A percentile compares a stretch with the other conserved stretches of the same genome.
phyloP scores from a whole-genome alignment of 768 basidiomycete genomes.

The Phanerodontia chrysosporium region DNA sequence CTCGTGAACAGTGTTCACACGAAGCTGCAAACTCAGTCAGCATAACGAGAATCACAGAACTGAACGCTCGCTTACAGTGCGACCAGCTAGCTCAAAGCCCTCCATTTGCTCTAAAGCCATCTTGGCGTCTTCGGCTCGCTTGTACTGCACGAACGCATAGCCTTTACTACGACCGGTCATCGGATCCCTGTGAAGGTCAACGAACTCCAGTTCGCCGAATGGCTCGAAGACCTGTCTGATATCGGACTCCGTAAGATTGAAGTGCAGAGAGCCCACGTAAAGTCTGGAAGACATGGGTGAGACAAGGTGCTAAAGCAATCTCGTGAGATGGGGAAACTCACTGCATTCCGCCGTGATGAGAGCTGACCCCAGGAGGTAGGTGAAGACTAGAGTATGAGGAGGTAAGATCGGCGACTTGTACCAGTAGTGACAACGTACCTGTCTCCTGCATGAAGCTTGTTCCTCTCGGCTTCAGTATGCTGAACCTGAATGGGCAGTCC shows the following conservation, averaged over 20 bases:
- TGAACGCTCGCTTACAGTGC: slow-evolving; percentile 54
- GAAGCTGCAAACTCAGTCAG: slow-evolving; percentile 37
- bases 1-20: slow-evolving; percentile 90
- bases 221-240: slow-evolving; percentile 99
- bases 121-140: slow-evolving; percentile 87
- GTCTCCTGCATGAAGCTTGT: slow-evolving; percentile 83
- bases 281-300: slow-evolving; percentile 47
- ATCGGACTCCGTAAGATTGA: slow-evolving; percentile 95
- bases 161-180: slow-evolving; percentile 96
- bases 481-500: slow-evolving; percentile 96
- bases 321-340: slow-evolving; percentile 36
- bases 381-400: slow-evolving; percentile 51
- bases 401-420: background rate
- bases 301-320: slow-evolving; percentile 18
- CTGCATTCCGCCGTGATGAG: slow-evolving; percentile 80
- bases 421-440: slow-evolving; percentile 48
- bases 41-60: background rate
- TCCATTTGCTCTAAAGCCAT: slow-evolving; percentile 99
- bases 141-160: slow-evolving; percentile 97
- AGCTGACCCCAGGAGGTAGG: slow-evolving; percentile 79
- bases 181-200: slow-evolving; percentile 94
- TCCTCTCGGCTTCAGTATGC: slow-evolving; percentile 94
- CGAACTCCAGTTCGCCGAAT: slow-evolving; percentile 96
- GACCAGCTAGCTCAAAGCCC: slow-evolving; percentile 94
- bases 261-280: slow-evolving; percentile 95